Base-by-base conservation (phyloP, 1,284 basidiomycete species). In the Meira miltonrushii region DNA sequence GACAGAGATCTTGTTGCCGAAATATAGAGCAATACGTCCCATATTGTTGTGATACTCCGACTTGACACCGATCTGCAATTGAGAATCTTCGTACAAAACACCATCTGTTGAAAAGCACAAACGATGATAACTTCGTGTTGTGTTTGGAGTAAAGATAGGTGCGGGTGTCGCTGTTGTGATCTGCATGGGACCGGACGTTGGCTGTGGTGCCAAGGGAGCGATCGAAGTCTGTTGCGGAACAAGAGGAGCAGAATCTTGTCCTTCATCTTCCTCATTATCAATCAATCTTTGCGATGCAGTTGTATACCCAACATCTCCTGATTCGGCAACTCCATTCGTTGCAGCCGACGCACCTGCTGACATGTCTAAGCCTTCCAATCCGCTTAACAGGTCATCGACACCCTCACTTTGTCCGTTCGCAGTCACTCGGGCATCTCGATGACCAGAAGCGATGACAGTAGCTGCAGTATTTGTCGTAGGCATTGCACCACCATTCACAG, bases 51-150 rank as follows among this genome's bases (percentile, higher is more conserved):
- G 93, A 78, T 90, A 98, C 72, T 93, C 88, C 49, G 92, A 91
- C 81, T 98, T 98, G 82, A 98, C 80, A 28, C 94, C 95, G 63
- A 98, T 87, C 78, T 97, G 94, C 39, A 98, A 84, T 79, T 94
- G 90, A 13, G 89, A 85, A 73, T 98, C 95, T 62, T 98, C 95
- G 79, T 90, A 98, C 15, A 98, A 83, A 23, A 98, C 87, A 49
- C 95, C 95, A 66, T 98, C 94, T 21, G 84, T 79, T 38, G 81
- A 83, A 78, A 87, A 91, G 1, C 84, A 86, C 37, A 97, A 83
- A 64, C 92, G 89, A 66, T 90, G 87, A 71, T 90, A 89, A 89
- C 90, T 92, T 70, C 81, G 69, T 54, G 88, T 78, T 19, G 68
- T 66, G 4, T 79, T 79, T 17, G 77, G 75, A 2, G 74, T 74